Evolutionary conservation across 169 alveolate genomes (phyloP).

Genomic region (Blepharisma undulans): DNA sequence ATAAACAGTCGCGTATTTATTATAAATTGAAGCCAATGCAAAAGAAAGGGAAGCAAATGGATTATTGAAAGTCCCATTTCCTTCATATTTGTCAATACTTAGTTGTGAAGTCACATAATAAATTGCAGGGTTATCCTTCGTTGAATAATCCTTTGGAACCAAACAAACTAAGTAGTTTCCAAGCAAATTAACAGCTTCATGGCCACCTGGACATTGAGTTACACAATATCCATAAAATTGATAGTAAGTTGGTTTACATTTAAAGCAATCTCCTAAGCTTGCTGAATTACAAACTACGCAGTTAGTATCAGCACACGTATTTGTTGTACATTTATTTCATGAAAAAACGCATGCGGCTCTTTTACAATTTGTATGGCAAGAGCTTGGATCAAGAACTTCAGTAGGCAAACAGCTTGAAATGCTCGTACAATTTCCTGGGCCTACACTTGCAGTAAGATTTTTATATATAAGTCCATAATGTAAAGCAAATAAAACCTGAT

Average conservation of each 20-base stretch:
- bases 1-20: neutral
- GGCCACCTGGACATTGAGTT: neutral
- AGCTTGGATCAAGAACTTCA: neutral
- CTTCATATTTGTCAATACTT: neutral
- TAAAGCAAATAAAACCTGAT: neutral
- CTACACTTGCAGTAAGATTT: neutral
- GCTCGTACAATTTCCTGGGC: neutral
- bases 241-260: neutral
- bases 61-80: neutral
- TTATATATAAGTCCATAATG: neutral
- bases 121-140: neutral
- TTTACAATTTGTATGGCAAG: neutral
- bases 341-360: neutral
- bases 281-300: neutral
- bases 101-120: neutral
- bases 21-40: neutral
- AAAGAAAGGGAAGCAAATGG: neutral
- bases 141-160: neutral
- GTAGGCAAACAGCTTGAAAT: neutral
- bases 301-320: neutral
- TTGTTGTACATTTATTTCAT: neutral
- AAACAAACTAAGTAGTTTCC: neutral
- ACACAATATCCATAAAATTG: neutral
- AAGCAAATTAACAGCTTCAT: neutral
- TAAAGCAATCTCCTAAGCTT: neutral